Evolutionary conservation across 2,329 filamentous ascomycete species (phyloP), one percentile per base, ranked within the genome.

Genomic region (Fusarium xylarioides): DNA sequence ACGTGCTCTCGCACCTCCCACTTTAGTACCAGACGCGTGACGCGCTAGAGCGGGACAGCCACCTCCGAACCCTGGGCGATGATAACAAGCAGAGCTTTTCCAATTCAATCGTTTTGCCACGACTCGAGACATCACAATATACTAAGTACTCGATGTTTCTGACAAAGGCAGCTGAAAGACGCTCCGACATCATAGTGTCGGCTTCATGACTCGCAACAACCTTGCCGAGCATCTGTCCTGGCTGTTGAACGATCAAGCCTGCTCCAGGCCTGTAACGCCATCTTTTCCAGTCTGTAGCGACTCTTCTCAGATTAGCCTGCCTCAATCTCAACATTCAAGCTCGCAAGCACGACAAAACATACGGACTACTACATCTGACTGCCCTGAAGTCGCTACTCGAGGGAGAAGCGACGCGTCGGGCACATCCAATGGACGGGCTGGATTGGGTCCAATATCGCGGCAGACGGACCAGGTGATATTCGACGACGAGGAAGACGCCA

Each of bases 201-300:
- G 79, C 83, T 87, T 86, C 83, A 90, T 90, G 88, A 90, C 88
- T 83, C 87, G 86, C 79, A 89, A 90, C 82, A 90, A 90, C 78
- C 84, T 90, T 68, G 80, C 81, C 75, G 85, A 88, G 78, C 87
- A 90, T 79, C 82, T 90, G 75, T 83, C 86, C 75, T 90, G 88
- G 88, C 83, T 90, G 77, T 78, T 89, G 76, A 83, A 83, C 76
- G 86, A 88, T 79, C 80, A 83, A 75, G 78, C 81, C 63, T 78
- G 81, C 76, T 80, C 80, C 74, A 82, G 81, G 78, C 83, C 83
- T 66, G 82, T 81, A 64, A 80, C 78, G 68, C 82, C 81, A 72
- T 79, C 81, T 63, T 80, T 80, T 70, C 82, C 85, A 43, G 82
- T 76, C 50, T 62, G 73, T 58, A 74, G 54, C 68, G 78, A 82